These are phyloP conservation scores for Colletotrichum sp. DNA, from an alignment of 2,329 filamentous ascomycete genomes.

Conservation along the genomic window DNA sequence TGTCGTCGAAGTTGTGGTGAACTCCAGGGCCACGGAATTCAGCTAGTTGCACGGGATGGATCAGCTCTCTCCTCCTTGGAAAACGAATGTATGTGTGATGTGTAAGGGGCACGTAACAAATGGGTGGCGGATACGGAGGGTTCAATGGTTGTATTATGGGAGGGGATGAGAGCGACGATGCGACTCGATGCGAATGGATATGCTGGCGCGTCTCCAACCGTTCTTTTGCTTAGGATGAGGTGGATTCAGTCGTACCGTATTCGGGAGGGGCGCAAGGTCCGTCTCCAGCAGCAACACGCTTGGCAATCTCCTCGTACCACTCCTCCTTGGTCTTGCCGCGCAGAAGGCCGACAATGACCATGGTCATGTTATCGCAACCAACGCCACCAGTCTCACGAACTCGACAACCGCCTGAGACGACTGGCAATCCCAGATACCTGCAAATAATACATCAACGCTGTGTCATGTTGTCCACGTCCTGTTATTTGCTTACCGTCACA, in stretches of 20 bases:
- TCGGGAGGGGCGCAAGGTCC: conserved; percentile 98
- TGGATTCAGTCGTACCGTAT: conserved; percentile 79
- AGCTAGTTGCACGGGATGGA: conserved; percentile 53
- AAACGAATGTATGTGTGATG: conserved; percentile 3
- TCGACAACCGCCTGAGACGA: conserved; percentile 97
- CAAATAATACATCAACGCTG: conserved; percentile 6
- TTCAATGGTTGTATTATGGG: conserved; percentile 14
- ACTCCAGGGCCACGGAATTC: conserved; percentile 85
- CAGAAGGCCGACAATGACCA: conserved; percentile 88
- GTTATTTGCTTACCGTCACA: conserved; percentile 75
- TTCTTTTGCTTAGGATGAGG: conserved; percentile 19
- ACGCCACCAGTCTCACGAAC: conserved; percentile 99
- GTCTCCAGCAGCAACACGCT: conserved; percentile 93
- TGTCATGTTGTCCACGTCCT: background rate
- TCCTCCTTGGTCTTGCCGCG: conserved; percentile 93
- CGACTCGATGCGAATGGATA: conserved; percentile 11
- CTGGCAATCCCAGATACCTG: conserved; percentile 99
- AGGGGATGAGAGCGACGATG: conserved; percentile 12
- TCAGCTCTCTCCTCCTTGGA: conserved; percentile 23
- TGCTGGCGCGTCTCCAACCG: conserved; percentile 13
- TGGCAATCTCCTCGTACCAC: conserved; percentile 97
- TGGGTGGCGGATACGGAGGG: conserved; percentile 3
- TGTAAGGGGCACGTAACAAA: conserved; percentile 8
- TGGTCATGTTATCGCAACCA: conserved; percentile 99
- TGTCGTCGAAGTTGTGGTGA: conserved; percentile 84